Base-by-base conservation (phyloP, 140 eudicot species). In the Oenanthe javanica region DNA sequence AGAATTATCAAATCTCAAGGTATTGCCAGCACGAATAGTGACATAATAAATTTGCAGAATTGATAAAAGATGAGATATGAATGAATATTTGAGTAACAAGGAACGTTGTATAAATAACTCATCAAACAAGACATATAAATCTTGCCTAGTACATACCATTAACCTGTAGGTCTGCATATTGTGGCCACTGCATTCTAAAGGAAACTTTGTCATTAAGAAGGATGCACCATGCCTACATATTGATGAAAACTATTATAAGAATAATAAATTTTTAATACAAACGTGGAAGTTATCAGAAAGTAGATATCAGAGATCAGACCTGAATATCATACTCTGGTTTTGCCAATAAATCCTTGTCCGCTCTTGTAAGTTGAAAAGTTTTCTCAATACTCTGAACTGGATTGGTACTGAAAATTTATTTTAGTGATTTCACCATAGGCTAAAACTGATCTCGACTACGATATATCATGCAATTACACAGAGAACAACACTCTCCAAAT, bases 101-200 rank as follows among this genome's bases (percentile, higher is more conserved):
- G 12, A 49, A 42, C 4, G 13, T 75, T 23, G 19, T 16, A 11
- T 18, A 10, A 13, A 23, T 45, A 47, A n/a, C 27, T 4, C 12
- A 1, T 13, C 63, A 9, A 75, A 48, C 45, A 19, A 75, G 79
- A 11, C 3, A 14, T 75, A n/a, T 27, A 36, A 84, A 67, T 57
- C 75, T 25, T 51, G 77, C 67, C 46, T 57, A 84, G 15, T 50
- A 54, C 86, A 78, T 86, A 95, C 99, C 99, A 82, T 95, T 95
- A 83, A 92, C 86, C 88, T 86, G 91, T 71, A 95, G 85, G 76
- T 95, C 97, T 40, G 97, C 90, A 86, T 84, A 92, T 72, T 86
- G 95, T 51, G 97, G 99, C 99, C 99, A 95, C 79, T 95, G 99
- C 99, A 95, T 92, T 83, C 99, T 89, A 77, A 92, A 95, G 49